Evolutionary conservation across 495 filamentous ascomycete genomes (phyloP).

Genomic region (Tuber melanosporum): DNA sequence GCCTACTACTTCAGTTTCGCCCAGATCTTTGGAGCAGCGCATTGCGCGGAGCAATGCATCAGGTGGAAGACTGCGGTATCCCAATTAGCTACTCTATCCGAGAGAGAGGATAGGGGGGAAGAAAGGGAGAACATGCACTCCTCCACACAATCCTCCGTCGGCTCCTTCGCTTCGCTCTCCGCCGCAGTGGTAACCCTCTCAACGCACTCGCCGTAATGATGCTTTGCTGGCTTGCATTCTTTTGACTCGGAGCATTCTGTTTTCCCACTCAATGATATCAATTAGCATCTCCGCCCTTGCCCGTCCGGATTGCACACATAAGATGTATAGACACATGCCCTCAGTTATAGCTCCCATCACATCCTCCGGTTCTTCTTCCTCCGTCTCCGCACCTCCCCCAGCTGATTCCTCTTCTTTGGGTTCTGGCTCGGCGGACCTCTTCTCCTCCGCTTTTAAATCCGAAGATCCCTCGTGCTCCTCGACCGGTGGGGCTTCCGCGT

Average conservation of each 20-base stretch:
- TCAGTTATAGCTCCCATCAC: slow-evolving; percentile 82
- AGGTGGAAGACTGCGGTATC: slow-evolving; percentile 82
- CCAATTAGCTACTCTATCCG: slow-evolving; percentile 1
- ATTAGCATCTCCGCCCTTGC: slow-evolving; percentile 10
- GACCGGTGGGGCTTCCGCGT: slow-evolving; percentile 55
- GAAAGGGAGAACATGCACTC: slow-evolving; percentile 68
- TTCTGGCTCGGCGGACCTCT: slow-evolving; percentile 44
- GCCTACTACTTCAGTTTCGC: slow-evolving; percentile 83
- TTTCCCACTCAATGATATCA: slow-evolving; percentile 6
- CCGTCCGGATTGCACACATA: slow-evolving; percentile 13
- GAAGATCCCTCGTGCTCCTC: slow-evolving; percentile 47
- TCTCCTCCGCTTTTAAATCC: slow-evolving; percentile 47
- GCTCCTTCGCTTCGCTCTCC: slow-evolving; percentile 57
- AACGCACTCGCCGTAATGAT: slow-evolving; percentile 96
- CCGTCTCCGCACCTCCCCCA: slow-evolving; percentile 85
- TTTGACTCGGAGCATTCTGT: slow-evolving; percentile 81
- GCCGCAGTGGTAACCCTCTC: slow-evolving; percentile 77
- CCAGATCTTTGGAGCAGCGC: slow-evolving; percentile 94
- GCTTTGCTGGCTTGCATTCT: slow-evolving; percentile 78
- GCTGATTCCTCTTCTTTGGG: slow-evolving; percentile 77
- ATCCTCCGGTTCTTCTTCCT: slow-evolving; percentile 84
- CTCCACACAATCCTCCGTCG: slow-evolving; percentile 93
- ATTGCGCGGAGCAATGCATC: slow-evolving; percentile 81
- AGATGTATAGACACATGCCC: slow-evolving; percentile 56
- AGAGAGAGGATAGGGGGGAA: slow-evolving; percentile 7